phyloP scores from a whole-genome alignment of 2,329 filamentous ascomycete species.

The Microcera coccophila region DNA sequence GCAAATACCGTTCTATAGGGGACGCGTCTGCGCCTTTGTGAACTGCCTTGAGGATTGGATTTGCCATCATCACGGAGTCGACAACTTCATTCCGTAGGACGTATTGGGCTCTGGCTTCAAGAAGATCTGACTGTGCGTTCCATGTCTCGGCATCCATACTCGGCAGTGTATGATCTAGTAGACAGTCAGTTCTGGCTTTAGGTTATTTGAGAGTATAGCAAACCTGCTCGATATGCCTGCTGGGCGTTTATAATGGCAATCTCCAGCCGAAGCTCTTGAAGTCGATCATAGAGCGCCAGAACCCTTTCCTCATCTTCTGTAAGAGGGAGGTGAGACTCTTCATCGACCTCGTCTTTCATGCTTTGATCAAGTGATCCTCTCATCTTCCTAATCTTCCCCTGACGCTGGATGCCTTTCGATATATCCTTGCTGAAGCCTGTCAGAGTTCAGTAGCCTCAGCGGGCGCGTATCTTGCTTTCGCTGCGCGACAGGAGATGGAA shows the following conservation, averaged over 20 bases:
- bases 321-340: conserved; percentile 48
- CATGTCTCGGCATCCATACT: conserved; percentile 50
- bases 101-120: conserved; percentile 68
- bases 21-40: conserved; percentile 63
- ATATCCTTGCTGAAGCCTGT: neutral
- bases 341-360: conserved; percentile 28
- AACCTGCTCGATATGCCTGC: conserved; percentile 35
- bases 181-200: neutral
- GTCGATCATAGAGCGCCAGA: conserved; percentile 65
- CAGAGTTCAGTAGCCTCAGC: too few relatives aligned
- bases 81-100: conserved; percentile 65
- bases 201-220: too few relatives aligned
- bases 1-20: conserved; percentile 62
- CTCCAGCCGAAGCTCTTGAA: conserved; percentile 69
- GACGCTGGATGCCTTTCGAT: neutral
- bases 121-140: conserved; percentile 59
- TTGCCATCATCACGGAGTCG: conserved; percentile 65
- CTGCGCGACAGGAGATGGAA: conserved; percentile 2
- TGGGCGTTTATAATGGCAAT: conserved; percentile 60
- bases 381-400: neutral
- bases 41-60: conserved; percentile 73
- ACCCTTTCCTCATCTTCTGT: conserved; percentile 63
- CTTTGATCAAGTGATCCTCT: conserved; percentile 22
- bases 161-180: too few relatives aligned
- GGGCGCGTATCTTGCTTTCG: too few relatives aligned